Percentiles rank a stretch among this genome's conserved stretches.
Conservation (phyloP, 1,284 basidiomycete genomes). For the Cryptococcus sp. region DNA sequence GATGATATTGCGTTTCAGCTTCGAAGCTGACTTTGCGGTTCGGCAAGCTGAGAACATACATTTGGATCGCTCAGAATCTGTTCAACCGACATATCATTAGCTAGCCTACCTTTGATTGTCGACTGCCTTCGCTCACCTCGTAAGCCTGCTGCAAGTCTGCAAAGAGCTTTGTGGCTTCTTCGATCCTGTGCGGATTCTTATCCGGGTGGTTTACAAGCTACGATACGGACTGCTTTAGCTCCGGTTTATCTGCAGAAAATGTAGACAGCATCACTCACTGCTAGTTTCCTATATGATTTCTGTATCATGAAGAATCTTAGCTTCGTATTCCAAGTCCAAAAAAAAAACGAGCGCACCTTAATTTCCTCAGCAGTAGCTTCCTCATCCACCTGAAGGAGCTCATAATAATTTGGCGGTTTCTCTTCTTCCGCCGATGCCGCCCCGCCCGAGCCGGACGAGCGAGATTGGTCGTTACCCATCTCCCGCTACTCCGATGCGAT, state of each 20-base stretch:
- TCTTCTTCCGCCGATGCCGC: slow-evolving; percentile 23
- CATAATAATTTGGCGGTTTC: slow-evolving; percentile 67
- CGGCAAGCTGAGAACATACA: slow-evolving; percentile 56
- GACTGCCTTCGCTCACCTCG: slow-evolving; percentile 61
- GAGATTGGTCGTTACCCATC: slow-evolving; percentile 51
- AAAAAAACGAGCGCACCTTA: slow-evolving; percentile 59
- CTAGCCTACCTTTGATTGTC: background rate
- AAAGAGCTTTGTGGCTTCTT: slow-evolving; percentile 85
- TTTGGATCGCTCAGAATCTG: slow-evolving; percentile 88
- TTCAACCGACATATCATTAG: background rate
- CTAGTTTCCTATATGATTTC: slow-evolving; percentile 79
- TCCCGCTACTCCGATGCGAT: background rate
- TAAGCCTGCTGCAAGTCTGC: slow-evolving; percentile 90
- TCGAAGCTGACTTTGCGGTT: background rate
- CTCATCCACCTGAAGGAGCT: slow-evolving; percentile 74
- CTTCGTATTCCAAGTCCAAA: background rate
- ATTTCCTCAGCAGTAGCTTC: slow-evolving; percentile 83
- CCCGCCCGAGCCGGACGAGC: slow-evolving; percentile 12
- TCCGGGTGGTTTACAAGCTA: slow-evolving; percentile 81
- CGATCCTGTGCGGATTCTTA: slow-evolving; percentile 78
- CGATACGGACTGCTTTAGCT: background rate
- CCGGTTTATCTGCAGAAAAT: background rate
- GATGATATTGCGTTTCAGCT: background rate
- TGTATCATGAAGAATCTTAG: slow-evolving; percentile 40
- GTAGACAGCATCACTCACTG: slow-evolving; percentile 51